A percentile compares a stretch with the other conserved stretches of the same genome.
phyloP scores from a whole-genome alignment of 78 protist genomes.

The Dictyostelium discoideum region DNA sequence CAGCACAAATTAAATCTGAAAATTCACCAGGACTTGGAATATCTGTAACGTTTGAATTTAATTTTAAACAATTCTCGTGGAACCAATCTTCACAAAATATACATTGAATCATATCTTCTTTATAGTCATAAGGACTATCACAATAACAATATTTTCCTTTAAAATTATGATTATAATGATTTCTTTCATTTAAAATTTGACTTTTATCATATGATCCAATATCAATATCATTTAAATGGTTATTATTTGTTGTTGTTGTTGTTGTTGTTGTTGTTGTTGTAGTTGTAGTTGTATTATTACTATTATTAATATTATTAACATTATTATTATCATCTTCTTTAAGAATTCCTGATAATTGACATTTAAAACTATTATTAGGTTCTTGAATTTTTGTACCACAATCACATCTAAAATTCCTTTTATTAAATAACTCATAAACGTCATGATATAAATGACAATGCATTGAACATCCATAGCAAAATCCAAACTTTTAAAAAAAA shows the following conservation, averaged over 20 bases:
- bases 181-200: slow-evolving; percentile 2
- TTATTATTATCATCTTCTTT: no score
- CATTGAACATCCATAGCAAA: slow-evolving; percentile 81
- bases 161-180: slow-evolving; percentile 75
- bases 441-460: slow-evolving; percentile 78
- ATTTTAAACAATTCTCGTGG: slow-evolving; percentile 65
- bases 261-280: not conserved
- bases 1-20: slow-evolving; percentile 40
- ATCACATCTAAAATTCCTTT: slow-evolving; percentile 78
- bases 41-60: slow-evolving; percentile 44
- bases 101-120: slow-evolving; percentile 80
- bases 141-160: slow-evolving; percentile 80
- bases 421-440: slow-evolving; percentile 69
- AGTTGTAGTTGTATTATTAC: not conserved
- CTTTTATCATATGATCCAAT: not conserved
- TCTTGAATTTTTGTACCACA: slow-evolving; percentile 64
- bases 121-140: slow-evolving; percentile 44
- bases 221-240: not conserved
- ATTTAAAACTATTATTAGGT: not conserved
- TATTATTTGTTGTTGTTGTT: not conserved
- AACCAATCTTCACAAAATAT: slow-evolving; percentile 76
- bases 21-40: slow-evolving; percentile 54
- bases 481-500: slow-evolving; percentile 37
- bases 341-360: not conserved
- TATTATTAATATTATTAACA: no score